Evolutionary conservation across 805 yeast genomes (phyloP).

Genomic region (Candida multigemmis): DNA sequence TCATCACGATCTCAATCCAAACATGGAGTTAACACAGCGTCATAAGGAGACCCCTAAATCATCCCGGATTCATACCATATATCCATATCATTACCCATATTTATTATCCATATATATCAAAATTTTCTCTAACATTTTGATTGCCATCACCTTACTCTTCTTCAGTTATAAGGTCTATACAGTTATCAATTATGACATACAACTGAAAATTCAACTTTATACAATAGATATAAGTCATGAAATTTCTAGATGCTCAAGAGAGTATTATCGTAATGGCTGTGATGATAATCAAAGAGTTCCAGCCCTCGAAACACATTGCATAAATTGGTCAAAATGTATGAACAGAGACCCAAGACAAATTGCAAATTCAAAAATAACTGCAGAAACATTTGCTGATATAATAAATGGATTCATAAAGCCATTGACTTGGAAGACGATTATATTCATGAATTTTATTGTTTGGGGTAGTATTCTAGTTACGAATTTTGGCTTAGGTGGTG

Average conservation of each 20-base stretch:
- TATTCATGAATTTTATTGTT: slow-evolving; percentile 35
- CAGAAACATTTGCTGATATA: slow-evolving; percentile 77
- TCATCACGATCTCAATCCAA: background rate
- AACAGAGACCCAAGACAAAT: slow-evolving; percentile 60
- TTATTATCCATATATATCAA: slow-evolving; percentile 57
- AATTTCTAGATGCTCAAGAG: slow-evolving; percentile 59
- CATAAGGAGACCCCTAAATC: slow-evolving; percentile 1
- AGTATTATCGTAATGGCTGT: slow-evolving; percentile 69
- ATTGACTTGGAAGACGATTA: slow-evolving; percentile 60
- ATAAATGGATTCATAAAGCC: slow-evolving; percentile 68
- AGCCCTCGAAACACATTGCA: slow-evolving; percentile 61
- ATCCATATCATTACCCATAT: slow-evolving; percentile 47
- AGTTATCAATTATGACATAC: slow-evolving; percentile 62
- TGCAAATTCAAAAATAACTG: slow-evolving; percentile 65
- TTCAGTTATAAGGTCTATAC: slow-evolving; percentile 41
- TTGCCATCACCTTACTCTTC: slow-evolving; percentile 44
- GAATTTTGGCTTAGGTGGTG: slow-evolving; percentile 42
- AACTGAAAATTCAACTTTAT: slow-evolving; percentile 56
- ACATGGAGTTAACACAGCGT: slow-evolving; percentile 1
- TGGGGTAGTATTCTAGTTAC: slow-evolving; percentile 46
- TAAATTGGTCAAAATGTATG: slow-evolving; percentile 77
- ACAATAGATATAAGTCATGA: slow-evolving; percentile 52
- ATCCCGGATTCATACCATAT: slow-evolving; percentile 1
- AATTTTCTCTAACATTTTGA: slow-evolving; percentile 44
- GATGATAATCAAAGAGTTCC: slow-evolving; percentile 58